These are phyloP conservation scores for Cardamine chenopodiifolia DNA, from an alignment of 345 rosid species.

Conservation along the genomic window DNA sequence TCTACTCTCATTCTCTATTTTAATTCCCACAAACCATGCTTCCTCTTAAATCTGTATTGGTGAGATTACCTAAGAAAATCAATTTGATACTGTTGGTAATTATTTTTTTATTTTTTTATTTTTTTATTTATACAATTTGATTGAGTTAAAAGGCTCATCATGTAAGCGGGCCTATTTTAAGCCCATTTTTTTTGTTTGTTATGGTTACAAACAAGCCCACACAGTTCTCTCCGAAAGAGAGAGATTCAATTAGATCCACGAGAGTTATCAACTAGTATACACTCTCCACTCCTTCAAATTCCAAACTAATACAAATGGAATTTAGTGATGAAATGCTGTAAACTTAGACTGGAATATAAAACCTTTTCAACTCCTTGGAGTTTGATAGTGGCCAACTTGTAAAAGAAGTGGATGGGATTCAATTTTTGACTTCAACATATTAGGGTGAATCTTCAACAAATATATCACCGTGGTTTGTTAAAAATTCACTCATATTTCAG, in stretches of 20 bases:
- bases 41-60: constrained; percentile 21
- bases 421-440: not conserved
- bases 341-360: not conserved
- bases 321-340: not conserved
- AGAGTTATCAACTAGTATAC: not conserved
- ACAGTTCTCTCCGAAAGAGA: not conserved
- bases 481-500: not conserved
- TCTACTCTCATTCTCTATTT: constrained; percentile 7
- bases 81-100: not conserved
- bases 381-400: not conserved
- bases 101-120: not conserved
- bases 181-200: not conserved
- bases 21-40: constrained; percentile 24
- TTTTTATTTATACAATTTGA: not conserved
- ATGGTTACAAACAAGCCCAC: not conserved
- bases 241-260: not conserved
- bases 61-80: not conserved
- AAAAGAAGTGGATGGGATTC: not conserved
- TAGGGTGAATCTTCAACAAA: not conserved
- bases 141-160: not conserved
- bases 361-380: not conserved
- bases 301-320: not conserved
- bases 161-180: not conserved
- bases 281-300: not conserved
- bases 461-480: not conserved